phyloP scores from a whole-genome alignment of 495 filamentous ascomycete genomes.

The Neurospora sp. region DNA sequence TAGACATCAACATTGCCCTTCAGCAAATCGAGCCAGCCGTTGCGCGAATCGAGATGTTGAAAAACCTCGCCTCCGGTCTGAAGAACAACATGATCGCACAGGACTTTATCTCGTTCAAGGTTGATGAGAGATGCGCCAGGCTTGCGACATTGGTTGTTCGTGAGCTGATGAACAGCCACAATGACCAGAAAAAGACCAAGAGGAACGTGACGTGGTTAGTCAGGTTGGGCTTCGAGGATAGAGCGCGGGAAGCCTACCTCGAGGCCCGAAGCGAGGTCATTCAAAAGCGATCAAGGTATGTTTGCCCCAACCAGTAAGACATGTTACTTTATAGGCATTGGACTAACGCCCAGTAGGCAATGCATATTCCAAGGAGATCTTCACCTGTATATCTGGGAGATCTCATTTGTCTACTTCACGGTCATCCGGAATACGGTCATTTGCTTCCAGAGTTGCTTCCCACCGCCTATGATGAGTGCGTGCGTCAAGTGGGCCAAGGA shows the following conservation, averaged over 20 bases:
- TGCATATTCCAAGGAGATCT: slow-evolving; percentile 91
- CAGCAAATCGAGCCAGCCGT: slow-evolving; percentile 85
- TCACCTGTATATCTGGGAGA: slow-evolving; percentile 82
- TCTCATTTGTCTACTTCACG: slow-evolving; percentile 95
- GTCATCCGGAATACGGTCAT: slow-evolving; percentile 83
- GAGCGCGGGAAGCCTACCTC: slow-evolving; percentile 79
- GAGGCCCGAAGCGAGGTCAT: slow-evolving; percentile 66
- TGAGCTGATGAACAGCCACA: slow-evolving; percentile 61
- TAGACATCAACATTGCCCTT: slow-evolving; percentile 91
- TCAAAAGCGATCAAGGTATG: slow-evolving; percentile 69
- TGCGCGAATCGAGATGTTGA: slow-evolving; percentile 67
- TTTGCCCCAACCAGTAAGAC: slow-evolving; percentile 4
- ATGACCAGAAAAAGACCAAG: slow-evolving; percentile 58
- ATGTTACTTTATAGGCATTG: not conserved
- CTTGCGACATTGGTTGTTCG: slow-evolving; percentile 66
- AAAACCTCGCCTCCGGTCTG: slow-evolving; percentile 63
- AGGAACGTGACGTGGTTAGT: slow-evolving; percentile 71
- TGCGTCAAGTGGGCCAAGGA: slow-evolving; percentile 96
- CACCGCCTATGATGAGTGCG: slow-evolving; percentile 73
- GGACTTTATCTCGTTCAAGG: slow-evolving; percentile 78
- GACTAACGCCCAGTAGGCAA: slow-evolving; percentile 48
- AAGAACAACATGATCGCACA: slow-evolving; percentile 79
- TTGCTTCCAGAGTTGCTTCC: slow-evolving; percentile 85
- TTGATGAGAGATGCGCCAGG: slow-evolving; percentile 73
- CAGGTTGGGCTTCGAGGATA: slow-evolving; percentile 79